Evolutionary conservation across 192 early-diverging fungal genomes (phyloP).

Genomic region (Backusella parvicylindrica): DNA sequence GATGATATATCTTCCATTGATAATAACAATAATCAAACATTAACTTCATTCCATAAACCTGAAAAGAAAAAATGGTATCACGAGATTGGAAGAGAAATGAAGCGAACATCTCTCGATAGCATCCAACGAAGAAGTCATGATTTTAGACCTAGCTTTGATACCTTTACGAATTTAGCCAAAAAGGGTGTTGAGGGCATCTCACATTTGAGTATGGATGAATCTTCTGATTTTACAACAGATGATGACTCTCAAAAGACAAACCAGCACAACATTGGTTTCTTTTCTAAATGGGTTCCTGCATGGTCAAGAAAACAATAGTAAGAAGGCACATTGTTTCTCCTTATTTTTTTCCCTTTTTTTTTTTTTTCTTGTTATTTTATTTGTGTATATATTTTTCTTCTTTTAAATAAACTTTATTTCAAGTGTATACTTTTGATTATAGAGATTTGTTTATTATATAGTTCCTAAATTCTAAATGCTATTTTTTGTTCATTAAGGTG

Average conservation of each 20-base stretch:
- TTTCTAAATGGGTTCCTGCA: conserved; percentile 11
- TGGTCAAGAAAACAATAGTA: conserved; percentile 4
- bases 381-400: not conserved
- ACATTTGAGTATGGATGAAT: not conserved
- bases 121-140: conserved; percentile 2
- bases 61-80: conserved; percentile 19
- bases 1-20: not conserved
- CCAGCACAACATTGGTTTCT: not conserved
- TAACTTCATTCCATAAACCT: not conserved
- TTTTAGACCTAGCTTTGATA: conserved; percentile 13
- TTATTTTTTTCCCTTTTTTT: not conserved
- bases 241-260: not conserved
- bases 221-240: conserved; percentile 2
- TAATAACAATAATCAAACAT: not conserved
- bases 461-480: not conserved
- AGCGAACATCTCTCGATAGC: not conserved
- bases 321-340: not conserved
- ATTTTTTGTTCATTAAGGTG: not conserved
- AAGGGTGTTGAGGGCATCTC: conserved; percentile 13
- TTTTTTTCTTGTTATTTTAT: not conserved
- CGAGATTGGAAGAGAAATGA: conserved; percentile 1
- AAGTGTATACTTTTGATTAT: not conserved
- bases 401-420: not conserved
- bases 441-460: not conserved
- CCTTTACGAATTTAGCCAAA: conserved; percentile 8